A percentile compares a stretch with the other conserved stretches of the same genome.
These are phyloP conservation scores for Cordyceps farinosa DNA, from an alignment of 2,329 filamentous ascomycete species.

Conservation along the genomic window DNA sequence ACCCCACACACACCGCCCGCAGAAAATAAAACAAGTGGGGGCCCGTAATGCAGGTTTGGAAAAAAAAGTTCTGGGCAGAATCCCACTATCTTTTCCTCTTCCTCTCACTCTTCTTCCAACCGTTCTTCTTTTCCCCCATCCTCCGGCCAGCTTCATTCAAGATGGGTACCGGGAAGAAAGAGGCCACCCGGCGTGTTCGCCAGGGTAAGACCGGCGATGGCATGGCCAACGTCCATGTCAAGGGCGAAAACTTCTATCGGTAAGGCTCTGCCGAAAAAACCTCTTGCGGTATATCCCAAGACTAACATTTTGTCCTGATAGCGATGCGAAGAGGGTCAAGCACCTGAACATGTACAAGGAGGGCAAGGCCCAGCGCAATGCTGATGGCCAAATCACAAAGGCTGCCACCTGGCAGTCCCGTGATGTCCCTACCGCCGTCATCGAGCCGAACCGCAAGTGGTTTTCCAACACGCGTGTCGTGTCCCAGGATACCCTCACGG, in stretches of 20 bases:
- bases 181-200: conserved; percentile 74
- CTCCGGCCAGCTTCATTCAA: conserved; percentile 22
- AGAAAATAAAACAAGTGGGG: conserved; percentile 16
- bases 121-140: neutral
- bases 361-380: conserved; percentile 77
- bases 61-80: conserved; percentile 16
- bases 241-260: conserved; percentile 99
- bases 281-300: neutral
- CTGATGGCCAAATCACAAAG: conserved; percentile 77
- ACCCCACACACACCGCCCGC: conserved; percentile 17
- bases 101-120: conserved; percentile 9
- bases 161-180: conserved; percentile 93
- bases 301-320: conserved; percentile 24
- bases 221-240: conserved; percentile 85
- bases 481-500: conserved; percentile 79
- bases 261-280: conserved; percentile 36
- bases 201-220: conserved; percentile 83
- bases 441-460: conserved; percentile 97
- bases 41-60: neutral
- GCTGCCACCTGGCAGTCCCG: conserved; percentile 79
- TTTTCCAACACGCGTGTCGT: conserved; percentile 92
- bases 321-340: conserved; percentile 81
- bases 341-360: conserved; percentile 87
- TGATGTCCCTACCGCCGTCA: conserved; percentile 76
- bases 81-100: neutral